Percentiles rank a stretch among this genome's conserved stretches.
phyloP scores from a whole-genome alignment of 2,329 filamentous ascomycete species.

The Colletotrichum sp. region DNA sequence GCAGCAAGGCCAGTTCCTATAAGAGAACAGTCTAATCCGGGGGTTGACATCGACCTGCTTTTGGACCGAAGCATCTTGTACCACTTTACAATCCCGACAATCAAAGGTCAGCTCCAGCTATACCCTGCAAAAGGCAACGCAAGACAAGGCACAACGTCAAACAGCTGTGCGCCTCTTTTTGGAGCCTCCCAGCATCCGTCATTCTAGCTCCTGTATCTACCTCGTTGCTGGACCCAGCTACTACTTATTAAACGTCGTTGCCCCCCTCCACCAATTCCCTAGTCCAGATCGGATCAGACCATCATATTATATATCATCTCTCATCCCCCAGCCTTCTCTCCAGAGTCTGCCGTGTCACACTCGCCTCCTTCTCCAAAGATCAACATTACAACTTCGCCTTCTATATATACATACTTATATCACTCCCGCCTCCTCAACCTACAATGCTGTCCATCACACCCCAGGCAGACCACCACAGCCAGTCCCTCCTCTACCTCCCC shows the following conservation, averaged over 20 bases:
- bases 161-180: slow-evolving; percentile 19
- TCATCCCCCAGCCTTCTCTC: slow-evolving; percentile 5
- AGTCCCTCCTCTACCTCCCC: slow-evolving; percentile 17
- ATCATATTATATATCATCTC: slow-evolving; percentile 19
- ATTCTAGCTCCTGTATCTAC: slow-evolving; percentile 1
- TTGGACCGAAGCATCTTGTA: slow-evolving; percentile 4
- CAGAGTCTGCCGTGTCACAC: not conserved
- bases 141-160: slow-evolving; percentile 22
- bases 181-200: slow-evolving; percentile 7
- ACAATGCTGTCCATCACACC: slow-evolving; percentile 24
- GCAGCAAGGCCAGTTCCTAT: slow-evolving; percentile 14
- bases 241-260: slow-evolving; percentile 10
- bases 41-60: not conserved
- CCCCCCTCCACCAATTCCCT: slow-evolving; percentile 1
- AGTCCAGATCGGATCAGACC: slow-evolving; percentile 2
- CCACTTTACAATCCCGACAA: slow-evolving; percentile 2
- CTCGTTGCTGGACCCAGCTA: not conserved
- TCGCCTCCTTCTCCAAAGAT: slow-evolving; percentile 7
- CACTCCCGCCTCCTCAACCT: not conserved
- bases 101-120: slow-evolving; percentile 5
- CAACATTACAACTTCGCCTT: slow-evolving; percentile 3
- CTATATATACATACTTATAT: slow-evolving; percentile 3
- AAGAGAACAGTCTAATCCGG: slow-evolving; percentile 20
- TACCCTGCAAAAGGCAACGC: slow-evolving; percentile 9
- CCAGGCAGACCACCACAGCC: slow-evolving; percentile 20